Evolutionary conservation across 306 rosid genomes (phyloP).

Genomic region (Glycyrrhiza uralensis): DNA sequence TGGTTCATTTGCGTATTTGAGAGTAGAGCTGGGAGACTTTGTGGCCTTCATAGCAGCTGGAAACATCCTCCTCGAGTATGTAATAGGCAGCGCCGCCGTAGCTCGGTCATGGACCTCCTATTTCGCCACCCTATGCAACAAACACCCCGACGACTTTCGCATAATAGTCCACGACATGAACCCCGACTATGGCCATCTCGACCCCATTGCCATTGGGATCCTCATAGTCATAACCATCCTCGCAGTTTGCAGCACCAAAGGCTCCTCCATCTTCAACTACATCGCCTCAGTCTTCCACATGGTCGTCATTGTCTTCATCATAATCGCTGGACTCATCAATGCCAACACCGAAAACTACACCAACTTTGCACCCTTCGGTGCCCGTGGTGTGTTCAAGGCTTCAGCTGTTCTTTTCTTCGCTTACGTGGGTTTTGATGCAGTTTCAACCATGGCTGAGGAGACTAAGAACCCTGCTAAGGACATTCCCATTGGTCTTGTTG

Average conservation of each 20-base stretch:
- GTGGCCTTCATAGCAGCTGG: too few relatives aligned
- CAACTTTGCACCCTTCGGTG: slow-evolving; percentile 28
- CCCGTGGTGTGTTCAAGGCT: slow-evolving; percentile 57
- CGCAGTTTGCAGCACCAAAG: slow-evolving; percentile 74
- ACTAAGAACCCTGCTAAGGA: slow-evolving; percentile 74
- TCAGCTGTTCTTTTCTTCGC: slow-evolving; percentile 86
- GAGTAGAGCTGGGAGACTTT: slow-evolving; percentile 86
- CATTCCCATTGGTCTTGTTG: slow-evolving; percentile 83
- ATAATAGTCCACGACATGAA: slow-evolving; percentile 33
- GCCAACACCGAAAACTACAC: slow-evolving; percentile 55
- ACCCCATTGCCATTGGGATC: slow-evolving; percentile 62
- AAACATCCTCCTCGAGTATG: slow-evolving; percentile 72
- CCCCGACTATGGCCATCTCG: slow-evolving; percentile 44
- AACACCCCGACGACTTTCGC: slow-evolving; percentile 46
- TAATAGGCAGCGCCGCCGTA: slow-evolving; percentile 64
- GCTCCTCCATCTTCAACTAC: slow-evolving; percentile 78
- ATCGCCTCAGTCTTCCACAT: slow-evolving; percentile 65
- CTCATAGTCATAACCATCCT: slow-evolving; percentile 40
- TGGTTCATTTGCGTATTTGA: slow-evolving; percentile 79
- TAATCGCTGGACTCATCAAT: slow-evolving; percentile 63
- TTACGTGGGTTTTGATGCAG: slow-evolving; percentile 78
- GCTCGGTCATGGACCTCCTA: slow-evolving; percentile 90
- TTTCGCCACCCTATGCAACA: slow-evolving; percentile 70
- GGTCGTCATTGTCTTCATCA: slow-evolving; percentile 53
- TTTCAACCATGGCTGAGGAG: slow-evolving; percentile 86